Evolutionary conservation across 164 flowering plant genomes (phyloP).

Genomic region (Umbellularia californica): DNA sequence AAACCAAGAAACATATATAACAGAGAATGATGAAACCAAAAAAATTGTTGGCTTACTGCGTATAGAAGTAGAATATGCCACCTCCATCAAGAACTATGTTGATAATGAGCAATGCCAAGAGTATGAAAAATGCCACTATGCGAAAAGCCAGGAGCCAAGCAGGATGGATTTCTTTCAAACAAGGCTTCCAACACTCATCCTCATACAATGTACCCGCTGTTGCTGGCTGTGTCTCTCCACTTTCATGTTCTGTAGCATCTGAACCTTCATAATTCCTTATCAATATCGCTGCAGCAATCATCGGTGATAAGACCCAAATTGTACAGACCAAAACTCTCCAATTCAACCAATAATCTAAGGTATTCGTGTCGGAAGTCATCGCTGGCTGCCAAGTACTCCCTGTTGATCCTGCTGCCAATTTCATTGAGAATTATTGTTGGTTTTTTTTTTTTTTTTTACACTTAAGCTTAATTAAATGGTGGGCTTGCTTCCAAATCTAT

Average conservation of each 20-base stretch:
- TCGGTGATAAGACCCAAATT: conserved; percentile 44
- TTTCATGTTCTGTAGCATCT: conserved; percentile 10
- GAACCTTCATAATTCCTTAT: conserved; percentile 61
- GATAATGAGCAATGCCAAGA: conserved; percentile 41
- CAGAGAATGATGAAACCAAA: not conserved
- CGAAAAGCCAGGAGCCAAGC: conserved; percentile 81
- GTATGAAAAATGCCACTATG: conserved; percentile 50
- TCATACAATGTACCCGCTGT: conserved; percentile 44
- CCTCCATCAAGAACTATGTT: conserved; percentile 61
- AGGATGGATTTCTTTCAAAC: conserved; percentile 74
- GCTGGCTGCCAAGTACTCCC: conserved; percentile 63
- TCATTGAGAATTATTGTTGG: conserved; percentile 27
- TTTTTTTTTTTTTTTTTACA: not conserved
- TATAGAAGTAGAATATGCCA: conserved; percentile 67
- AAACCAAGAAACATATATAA: too few relatives aligned
- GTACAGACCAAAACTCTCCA: conserved; percentile 78
- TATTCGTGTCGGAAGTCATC: conserved; percentile 52
- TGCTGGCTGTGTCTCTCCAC: conserved; percentile 23
- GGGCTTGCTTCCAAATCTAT: too few relatives aligned
- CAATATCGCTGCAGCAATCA: conserved; percentile 38
- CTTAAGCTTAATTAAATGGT: not conserved
- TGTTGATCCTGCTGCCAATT: conserved; percentile 52
- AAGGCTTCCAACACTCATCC: conserved; percentile 87
- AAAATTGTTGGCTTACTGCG: conserved; percentile 60
- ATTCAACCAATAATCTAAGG: conserved; percentile 69